A percentile compares a stretch with the other conserved stretches of the same genome.
Conservation (phyloP, 495 filamentous ascomycete species). For the Corynascus novoguineensis region DNA sequence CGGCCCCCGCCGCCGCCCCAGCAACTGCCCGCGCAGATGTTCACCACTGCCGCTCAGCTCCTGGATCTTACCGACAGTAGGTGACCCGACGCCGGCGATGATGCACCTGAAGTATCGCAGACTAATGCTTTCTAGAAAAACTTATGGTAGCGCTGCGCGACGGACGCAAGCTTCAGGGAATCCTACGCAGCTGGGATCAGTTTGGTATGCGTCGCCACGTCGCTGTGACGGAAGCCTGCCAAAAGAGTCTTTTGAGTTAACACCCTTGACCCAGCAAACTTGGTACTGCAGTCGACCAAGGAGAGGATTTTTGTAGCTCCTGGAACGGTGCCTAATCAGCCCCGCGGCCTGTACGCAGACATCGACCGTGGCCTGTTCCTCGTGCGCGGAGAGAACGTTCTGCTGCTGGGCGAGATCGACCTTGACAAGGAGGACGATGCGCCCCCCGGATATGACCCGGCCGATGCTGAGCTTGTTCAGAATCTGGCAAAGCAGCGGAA, state of each 20-base stretch:
- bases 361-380: slow-evolving; percentile 77
- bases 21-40: slow-evolving; percentile 82
- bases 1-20: slow-evolving; percentile 42
- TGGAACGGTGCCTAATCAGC: slow-evolving; percentile 20
- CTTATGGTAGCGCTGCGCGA: slow-evolving; percentile 84
- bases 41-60: slow-evolving; percentile 92
- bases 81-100: slow-evolving; percentile 21
- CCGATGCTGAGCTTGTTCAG: slow-evolving; percentile 62
- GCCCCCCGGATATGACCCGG: slow-evolving; percentile 62
- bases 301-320: slow-evolving; percentile 72
- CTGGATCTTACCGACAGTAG: slow-evolving; percentile 95
- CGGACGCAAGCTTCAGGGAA: slow-evolving; percentile 86
- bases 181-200: slow-evolving; percentile 95
- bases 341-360: slow-evolving; percentile 63
- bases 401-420: slow-evolving; percentile 90
- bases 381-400: slow-evolving; percentile 88
- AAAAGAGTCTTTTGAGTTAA: slow-evolving; percentile 10
- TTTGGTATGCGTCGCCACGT: slow-evolving; percentile 64
- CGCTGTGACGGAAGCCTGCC: not conserved
- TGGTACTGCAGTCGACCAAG: slow-evolving; percentile 85
- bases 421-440: slow-evolving; percentile 90
- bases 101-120: not conserved
- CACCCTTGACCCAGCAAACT: slow-evolving; percentile 59
- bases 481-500: slow-evolving; percentile 65
- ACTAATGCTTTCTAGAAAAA: slow-evolving; percentile 62